Evolutionary conservation across 352 stramenopile species (phyloP), one percentile per base, ranked within the genome.

Genomic region (Globisporangium middletonii): DNA sequence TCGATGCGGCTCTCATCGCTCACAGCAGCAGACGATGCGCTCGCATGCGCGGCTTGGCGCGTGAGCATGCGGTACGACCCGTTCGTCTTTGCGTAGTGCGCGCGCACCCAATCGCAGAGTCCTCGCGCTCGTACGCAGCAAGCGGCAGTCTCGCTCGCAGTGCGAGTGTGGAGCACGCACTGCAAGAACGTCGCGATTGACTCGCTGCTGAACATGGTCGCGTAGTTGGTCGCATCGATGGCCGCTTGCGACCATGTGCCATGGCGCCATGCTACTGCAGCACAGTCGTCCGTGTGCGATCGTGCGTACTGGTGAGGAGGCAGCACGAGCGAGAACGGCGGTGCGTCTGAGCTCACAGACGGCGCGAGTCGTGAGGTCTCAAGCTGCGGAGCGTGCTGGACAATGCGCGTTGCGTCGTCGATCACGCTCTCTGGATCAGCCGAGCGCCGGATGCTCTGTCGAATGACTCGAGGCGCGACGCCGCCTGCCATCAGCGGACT

Each of bases 31-130:
- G 27, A 63, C 48, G 63, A 48, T 3, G 64, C 38, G 11, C 63
- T 60, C n/a, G 75, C 43, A 48, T 23, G 9, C 18, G 19, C 63
- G 8, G 66, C 49, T 30, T 85, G 74, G 0, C 78, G 75, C 13
- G 77, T 16, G 3, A 92, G 64, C 73, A 94, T 90, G 16, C 80
- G 74, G 59, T 94, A 94, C 12, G 74, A 71, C 2, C 72, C 28
- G 19, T 94, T 79, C 37, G 59, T 71, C 43, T 68, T 76, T 0
- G 68, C 65, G 37, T 91, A 83, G 35, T 52, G 55, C 6, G 71
- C 59, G 53, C 79, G 70, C 0, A 92, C 58, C 80, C 78, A 89
- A 11, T 78, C 54, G 41, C 79, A 91, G 0, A 92, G 19, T 16
- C n/a, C 19, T 3, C 57, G 41, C n/a, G 64, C 63, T 35, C 50